These are phyloP conservation scores for Phytophthora pluvialis DNA, from an alignment of 352 stramenopile species.

Conservation along the genomic window DNA sequence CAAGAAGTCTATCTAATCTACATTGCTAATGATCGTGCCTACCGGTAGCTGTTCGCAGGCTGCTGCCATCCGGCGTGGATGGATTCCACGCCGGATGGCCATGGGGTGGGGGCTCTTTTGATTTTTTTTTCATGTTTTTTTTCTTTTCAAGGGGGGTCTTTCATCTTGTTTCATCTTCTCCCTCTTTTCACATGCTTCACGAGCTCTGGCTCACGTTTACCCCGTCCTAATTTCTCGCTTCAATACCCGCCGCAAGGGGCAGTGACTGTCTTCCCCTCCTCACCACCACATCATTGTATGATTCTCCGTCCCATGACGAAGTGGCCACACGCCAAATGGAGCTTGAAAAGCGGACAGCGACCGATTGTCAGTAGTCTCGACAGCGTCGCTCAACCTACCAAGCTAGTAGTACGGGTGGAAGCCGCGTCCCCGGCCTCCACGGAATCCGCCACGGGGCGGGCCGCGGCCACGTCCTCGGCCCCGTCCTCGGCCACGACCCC, in stretches of 20 bases:
- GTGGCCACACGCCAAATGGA: conserved; percentile 1
- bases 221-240: conserved; percentile 25
- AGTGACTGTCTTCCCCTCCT: background rate
- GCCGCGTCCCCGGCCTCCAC: conserved; percentile 70
- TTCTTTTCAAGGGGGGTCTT: conserved; percentile 34
- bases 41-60: conserved; percentile 9
- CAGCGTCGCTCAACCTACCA: background rate
- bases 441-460: conserved; percentile 60
- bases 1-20: conserved; percentile 32
- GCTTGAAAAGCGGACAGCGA: conserved; percentile 8
- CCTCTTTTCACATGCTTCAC: conserved; percentile 33
- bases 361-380: background rate
- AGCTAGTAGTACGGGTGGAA: conserved; percentile 79
- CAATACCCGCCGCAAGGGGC: background rate
- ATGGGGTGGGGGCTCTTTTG: conserved; percentile 31
- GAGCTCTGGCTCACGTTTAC: no score
- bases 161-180: conserved; percentile 38
- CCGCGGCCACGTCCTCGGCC: conserved; percentile 67
- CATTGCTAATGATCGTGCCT: conserved; percentile 17
- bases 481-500: conserved; percentile 53
- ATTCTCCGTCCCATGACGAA: background rate
- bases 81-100: conserved; percentile 24
- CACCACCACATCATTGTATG: background rate
- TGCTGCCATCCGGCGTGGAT: conserved; percentile 26
- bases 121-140: conserved; percentile 36